phyloP scores from a whole-genome alignment of 2,329 filamentous ascomycete species.

The Rhinocladiella similis region DNA sequence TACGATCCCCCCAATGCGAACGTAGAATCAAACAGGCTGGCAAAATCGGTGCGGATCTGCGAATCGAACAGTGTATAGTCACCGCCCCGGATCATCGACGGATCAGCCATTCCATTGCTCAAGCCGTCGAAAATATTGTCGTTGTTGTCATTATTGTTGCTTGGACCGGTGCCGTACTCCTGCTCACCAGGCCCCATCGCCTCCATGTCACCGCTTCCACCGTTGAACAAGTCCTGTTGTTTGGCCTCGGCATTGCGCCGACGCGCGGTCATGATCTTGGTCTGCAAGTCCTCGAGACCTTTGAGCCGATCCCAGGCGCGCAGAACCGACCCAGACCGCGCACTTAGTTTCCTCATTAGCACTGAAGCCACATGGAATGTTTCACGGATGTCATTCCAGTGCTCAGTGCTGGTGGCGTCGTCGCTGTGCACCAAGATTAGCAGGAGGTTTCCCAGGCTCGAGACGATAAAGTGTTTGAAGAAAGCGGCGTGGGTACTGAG shows the following conservation, averaged over 20 bases:
- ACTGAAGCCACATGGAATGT: not conserved
- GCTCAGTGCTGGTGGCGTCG: not conserved
- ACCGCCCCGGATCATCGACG: not conserved
- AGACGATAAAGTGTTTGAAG: constrained; percentile 14
- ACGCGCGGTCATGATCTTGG: constrained; percentile 5
- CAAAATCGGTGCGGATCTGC: constrained; percentile 9
- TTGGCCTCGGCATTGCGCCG: not conserved
- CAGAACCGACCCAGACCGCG: constrained; percentile 1
- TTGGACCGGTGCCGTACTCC: not conserved
- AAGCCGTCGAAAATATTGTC: not conserved
- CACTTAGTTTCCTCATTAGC: constrained; percentile 6
- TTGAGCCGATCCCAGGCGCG: constrained; percentile 7
- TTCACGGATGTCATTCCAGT: constrained; percentile 1
- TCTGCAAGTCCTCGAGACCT: constrained; percentile 7
- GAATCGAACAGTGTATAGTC: constrained; percentile 8
- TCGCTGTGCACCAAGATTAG: constrained; percentile 3
- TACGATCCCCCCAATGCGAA: not conserved
- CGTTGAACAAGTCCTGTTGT: too few species aligned
- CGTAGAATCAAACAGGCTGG: constrained; percentile 1
- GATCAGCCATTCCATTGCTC: not conserved
- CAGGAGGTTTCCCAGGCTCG: constrained; percentile 4
- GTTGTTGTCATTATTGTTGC: not conserved
- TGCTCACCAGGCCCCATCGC: too few species aligned
- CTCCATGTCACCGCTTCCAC: too few species aligned
- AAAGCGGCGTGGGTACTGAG: constrained; percentile 4